phyloP scores from a whole-genome alignment of 768 basidiomycete genomes.

The Scleroderma bovista region DNA sequence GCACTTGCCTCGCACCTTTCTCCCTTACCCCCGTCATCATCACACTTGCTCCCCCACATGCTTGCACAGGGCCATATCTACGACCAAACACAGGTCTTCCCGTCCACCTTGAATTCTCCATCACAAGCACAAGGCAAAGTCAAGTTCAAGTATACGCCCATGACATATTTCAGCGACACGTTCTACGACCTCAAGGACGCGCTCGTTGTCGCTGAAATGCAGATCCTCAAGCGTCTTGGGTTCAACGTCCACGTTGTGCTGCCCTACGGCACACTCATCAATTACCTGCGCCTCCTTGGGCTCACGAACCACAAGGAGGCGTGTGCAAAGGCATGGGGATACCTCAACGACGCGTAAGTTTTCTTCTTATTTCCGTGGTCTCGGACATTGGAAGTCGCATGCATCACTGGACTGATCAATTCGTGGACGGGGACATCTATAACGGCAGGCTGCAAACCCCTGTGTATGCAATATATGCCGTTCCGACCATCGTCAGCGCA shows the following conservation, averaged over 20 bases:
- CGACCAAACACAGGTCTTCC: background rate
- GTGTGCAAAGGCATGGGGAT: conserved; percentile 85
- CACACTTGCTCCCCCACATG: background rate
- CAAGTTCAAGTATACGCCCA: conserved; percentile 67
- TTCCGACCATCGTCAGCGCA: conserved; percentile 85
- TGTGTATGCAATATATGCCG: conserved; percentile 83
- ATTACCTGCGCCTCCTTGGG: conserved; percentile 89
- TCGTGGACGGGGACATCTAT: background rate
- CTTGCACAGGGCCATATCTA: background rate
- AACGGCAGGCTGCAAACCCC: conserved; percentile 82
- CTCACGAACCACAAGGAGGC: conserved; percentile 66
- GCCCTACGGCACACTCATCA: conserved; percentile 91
- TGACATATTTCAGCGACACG: conserved; percentile 83
- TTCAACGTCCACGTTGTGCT: conserved; percentile 93
- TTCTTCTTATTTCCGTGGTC: background rate
- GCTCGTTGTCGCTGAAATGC: conserved; percentile 94
- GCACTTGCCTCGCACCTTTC: conserved; percentile 26
- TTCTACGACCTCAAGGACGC: conserved; percentile 96
- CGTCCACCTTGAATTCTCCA: background rate
- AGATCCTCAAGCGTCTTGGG: conserved; percentile 90
- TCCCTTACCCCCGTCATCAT: background rate
- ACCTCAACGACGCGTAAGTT: conserved; percentile 91
- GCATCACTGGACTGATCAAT: conserved; percentile 1
- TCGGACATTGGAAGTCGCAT: background rate
- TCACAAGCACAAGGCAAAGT: conserved; percentile 24